Base-by-base conservation (phyloP, 139 green algal genomes). In the Micractinium sp. region DNA sequence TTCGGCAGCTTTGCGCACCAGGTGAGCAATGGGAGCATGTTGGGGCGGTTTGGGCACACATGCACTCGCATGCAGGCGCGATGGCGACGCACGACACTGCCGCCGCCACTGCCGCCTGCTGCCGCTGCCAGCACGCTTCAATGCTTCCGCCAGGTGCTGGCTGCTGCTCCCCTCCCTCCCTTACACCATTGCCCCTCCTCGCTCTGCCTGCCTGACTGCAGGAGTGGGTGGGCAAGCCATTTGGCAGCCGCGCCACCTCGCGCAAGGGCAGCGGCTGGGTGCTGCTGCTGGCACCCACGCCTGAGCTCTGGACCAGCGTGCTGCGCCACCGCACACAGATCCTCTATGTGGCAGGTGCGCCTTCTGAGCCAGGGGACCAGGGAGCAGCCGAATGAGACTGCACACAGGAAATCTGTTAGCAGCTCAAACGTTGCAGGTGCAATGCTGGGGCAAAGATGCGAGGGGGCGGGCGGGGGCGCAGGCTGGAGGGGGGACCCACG, bases 301-400 rank as follows among this genome's bases (percentile, higher is more conserved):
- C 96, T 0, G 97, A 99, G 92, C 94, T 99, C 1, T 99, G 97
- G 97, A 99, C 97, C 23, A 90, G 87, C 60, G 94, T 96, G 39
- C 93, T 99, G 67, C 86, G 90, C 1, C 96, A 98, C 90, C 90
- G 95, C 74, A 97, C 95, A n/a, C 95, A 97, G 60, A 98, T 99
- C 84, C 89, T 98, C 38, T 99, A 98, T 89, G 88, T 96, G 0
- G 78, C 78, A 67, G 78, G 78, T 84, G 9, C 12, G 78, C 25
- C 47, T 56, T n/a, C 47, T 9, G 47, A 56, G 47, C 47, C 47
- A 56, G 47, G 47, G 47, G 47, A 9, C 47, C 7, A 56, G 5
- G 47, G 47, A 9, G 5, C 7, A 9, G 47, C 7, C 47, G 47
- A 56, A 16, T 5, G 47, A n/a, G n/a, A n/a, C n/a, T 56, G 47